Conservation (phyloP, 352 stramenopile species). For the Plasmopara halstedii region DNA sequence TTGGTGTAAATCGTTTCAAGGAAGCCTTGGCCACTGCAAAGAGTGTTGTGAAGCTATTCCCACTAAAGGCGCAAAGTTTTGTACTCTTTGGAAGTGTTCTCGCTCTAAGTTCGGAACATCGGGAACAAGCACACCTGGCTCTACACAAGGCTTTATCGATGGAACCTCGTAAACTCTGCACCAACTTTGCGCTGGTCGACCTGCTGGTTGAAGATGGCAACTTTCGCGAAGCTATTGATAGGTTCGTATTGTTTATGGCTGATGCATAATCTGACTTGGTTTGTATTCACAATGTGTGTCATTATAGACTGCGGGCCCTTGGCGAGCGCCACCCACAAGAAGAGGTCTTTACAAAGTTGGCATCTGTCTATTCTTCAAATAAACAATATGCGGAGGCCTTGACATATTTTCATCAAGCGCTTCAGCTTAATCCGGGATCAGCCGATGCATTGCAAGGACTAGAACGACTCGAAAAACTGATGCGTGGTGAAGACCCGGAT, state of each 20-base stretch:
- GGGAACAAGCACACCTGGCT: slow-evolving; percentile 46
- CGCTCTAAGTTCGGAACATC: slow-evolving; percentile 51
- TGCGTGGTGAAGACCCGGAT: slow-evolving; percentile 70
- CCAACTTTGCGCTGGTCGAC: slow-evolving; percentile 65
- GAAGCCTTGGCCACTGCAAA: slow-evolving; percentile 64
- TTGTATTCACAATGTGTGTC: neutral
- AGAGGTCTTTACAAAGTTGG: slow-evolving; percentile 72
- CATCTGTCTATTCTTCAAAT: slow-evolving; percentile 59
- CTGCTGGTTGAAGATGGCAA: slow-evolving; percentile 54
- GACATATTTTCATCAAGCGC: slow-evolving; percentile 55
- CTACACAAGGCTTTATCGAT: slow-evolving; percentile 53
- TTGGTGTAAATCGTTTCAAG: slow-evolving; percentile 64
- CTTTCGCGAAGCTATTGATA: slow-evolving; percentile 44
- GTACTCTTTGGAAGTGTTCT: slow-evolving; percentile 70
- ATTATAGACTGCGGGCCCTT: slow-evolving; percentile 31
- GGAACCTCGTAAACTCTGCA: slow-evolving; percentile 49
- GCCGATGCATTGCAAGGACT: slow-evolving; percentile 43
- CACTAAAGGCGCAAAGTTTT: slow-evolving; percentile 60
- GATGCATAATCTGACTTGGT: slow-evolving; percentile 1
- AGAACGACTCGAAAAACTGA: slow-evolving; percentile 71
- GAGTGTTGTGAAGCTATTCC: slow-evolving; percentile 61
- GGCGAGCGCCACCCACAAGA: slow-evolving; percentile 44
- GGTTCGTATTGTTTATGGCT: slow-evolving; percentile 13
- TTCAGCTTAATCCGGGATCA: slow-evolving; percentile 52
- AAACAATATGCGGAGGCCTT: slow-evolving; percentile 63